Conservation (phyloP, 495 filamentous ascomycete species). For the Clavariopsis aquatica region DNA sequence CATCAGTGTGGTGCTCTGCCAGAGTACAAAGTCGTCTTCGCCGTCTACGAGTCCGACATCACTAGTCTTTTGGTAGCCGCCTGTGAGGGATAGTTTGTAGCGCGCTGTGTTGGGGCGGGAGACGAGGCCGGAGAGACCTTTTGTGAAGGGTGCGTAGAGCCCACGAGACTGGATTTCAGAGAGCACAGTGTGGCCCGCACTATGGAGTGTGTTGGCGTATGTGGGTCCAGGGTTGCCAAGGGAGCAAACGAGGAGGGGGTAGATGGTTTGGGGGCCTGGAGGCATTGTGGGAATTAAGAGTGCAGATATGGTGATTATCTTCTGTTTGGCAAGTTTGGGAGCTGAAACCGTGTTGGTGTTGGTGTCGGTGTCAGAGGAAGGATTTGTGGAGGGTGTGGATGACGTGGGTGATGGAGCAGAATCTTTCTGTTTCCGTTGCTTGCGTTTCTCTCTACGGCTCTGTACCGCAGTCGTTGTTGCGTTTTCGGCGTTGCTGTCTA, state of each 20-base stretch:
- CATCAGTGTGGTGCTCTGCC: slow-evolving; percentile 72
- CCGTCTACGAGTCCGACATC: slow-evolving; percentile 3
- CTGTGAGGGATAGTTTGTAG: not conserved
- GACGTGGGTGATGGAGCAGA: not conserved
- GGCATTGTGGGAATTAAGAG: slow-evolving; percentile 18
- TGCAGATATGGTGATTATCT: not conserved
- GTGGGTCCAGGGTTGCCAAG: slow-evolving; percentile 66
- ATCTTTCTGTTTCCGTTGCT: slow-evolving; percentile 17
- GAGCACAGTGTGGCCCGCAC: slow-evolving; percentile 73
- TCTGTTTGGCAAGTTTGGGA: slow-evolving; percentile 2
- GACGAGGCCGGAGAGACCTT: slow-evolving; percentile 40
- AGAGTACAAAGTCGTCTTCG: slow-evolving; percentile 59
- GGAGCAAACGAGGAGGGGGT: slow-evolving; percentile 65
- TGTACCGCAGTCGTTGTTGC: slow-evolving; percentile 4
- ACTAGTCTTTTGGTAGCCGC: slow-evolving; percentile 4
- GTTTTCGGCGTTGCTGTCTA: slow-evolving; percentile 4
- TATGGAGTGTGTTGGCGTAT: slow-evolving; percentile 74
- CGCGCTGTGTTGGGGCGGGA: slow-evolving; percentile 1
- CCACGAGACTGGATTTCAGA: slow-evolving; percentile 23
- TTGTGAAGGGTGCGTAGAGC: slow-evolving; percentile 51
- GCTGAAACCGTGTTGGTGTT: not conserved
- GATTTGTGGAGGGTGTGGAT: not conserved
- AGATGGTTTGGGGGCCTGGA: not conserved
- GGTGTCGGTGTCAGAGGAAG: not conserved
- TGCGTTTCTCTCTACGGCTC: slow-evolving; percentile 24